Base-by-base conservation (phyloP, 176 grass and related monocot genomes). In the Triticum urartu region DNA sequence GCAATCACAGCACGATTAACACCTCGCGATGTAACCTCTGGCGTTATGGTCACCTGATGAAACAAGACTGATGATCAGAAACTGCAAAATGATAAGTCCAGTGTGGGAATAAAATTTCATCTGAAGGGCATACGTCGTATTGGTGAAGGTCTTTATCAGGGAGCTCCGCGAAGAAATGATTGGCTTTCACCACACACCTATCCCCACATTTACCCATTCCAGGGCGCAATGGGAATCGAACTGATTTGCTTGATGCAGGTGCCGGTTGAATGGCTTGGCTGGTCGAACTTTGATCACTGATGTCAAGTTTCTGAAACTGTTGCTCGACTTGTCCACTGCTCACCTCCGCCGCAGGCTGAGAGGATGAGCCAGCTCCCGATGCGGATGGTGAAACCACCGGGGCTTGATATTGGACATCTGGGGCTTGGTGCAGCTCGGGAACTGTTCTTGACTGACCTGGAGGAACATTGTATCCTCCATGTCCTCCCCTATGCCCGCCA, bases 361-460 rank as follows among this genome's bases (percentile, higher is more conserved):
- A 94, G 79, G 90, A 87, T 78, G 85, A 91, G 89, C 89, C 83
- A 88, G 89, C 86, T 72, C 88, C 88, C 63, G 83, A 86, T 50
- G 83, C 81, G 11, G 88, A 89, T 87, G 89, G 78, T 90, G 92
- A 78, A 80, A 84, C 81, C 89, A 83, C 25, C 83, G 79, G 83
- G 78, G 86, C 86, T 80, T 91, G 92, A 80, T 88, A 86, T 85
- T 88, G 89, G 89, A 90, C 89, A 75, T 88, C 89, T 50, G 86
- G 89, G 89, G 95, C 95, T 97, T 97, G 95, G 95, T 97, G 95
- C 95, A 97, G 95, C 90, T 97, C 95, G 95, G 95, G 95, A 94
- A 91, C 87, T 91, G 89, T 90, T 94, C 88, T 94, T 30, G 88
- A 77, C 70, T 90, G 90, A 63, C 88, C 88, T 79, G 86, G 75